phyloP scores from a whole-genome alignment of 371 early-diverging fungal genomes.

The Phascolomyces articulosus region DNA sequence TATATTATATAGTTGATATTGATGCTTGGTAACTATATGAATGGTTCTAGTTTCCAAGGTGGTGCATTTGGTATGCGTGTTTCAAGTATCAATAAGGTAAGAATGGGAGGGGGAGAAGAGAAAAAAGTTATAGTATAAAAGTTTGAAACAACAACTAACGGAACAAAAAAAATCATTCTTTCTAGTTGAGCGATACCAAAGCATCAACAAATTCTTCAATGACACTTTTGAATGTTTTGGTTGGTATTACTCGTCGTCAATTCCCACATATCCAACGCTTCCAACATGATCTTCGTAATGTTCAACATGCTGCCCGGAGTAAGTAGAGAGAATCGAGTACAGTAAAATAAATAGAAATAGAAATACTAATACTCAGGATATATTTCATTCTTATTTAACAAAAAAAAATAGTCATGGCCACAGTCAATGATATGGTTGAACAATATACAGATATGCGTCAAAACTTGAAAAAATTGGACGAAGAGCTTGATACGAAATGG shows the following conservation, averaged over 20 bases:
- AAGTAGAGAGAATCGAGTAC: constrained; percentile 16
- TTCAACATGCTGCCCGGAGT: constrained; percentile 44
- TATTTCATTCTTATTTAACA: too few relatives aligned
- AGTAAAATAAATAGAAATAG: background rate
- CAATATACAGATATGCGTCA: constrained; percentile 32
- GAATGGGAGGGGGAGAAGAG: background rate
- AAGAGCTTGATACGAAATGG: constrained; percentile 25
- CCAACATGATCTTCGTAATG: constrained; percentile 42
- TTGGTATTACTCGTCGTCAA: constrained; percentile 46
- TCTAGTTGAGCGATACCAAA: constrained; percentile 56
- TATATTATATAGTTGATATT: constrained; percentile 47
- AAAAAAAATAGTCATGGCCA: constrained; percentile 35
- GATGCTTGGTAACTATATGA: constrained; percentile 66
- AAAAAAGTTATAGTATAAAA: background rate
- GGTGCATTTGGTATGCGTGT: constrained; percentile 64
- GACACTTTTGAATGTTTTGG: constrained; percentile 52
- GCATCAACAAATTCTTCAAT: constrained; percentile 40
- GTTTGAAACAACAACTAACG: background rate
- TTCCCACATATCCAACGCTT: constrained; percentile 49
- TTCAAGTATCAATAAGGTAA: constrained; percentile 56
- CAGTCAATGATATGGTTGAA: constrained; percentile 29
- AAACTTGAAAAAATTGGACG: constrained; percentile 19
- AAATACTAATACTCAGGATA: background rate
- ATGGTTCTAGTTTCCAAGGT: constrained; percentile 56
- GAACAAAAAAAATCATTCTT: too few relatives aligned